phyloP scores from a whole-genome alignment of 352 stramenopile genomes.

The Phytophthora sp. region DNA sequence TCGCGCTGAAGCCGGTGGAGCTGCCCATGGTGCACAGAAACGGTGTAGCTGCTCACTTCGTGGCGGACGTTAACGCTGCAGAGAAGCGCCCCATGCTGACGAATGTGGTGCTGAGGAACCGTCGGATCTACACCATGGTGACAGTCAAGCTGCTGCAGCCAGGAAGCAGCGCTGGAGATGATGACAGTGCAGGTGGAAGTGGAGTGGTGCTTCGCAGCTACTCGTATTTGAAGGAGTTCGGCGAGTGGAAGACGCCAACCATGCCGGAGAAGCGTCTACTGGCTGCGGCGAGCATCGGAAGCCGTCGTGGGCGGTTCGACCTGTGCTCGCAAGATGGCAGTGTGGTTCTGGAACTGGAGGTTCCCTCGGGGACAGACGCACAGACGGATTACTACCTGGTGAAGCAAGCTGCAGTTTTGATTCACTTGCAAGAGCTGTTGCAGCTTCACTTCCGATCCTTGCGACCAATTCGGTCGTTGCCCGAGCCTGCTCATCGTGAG shows the following conservation, averaged over 20 bases:
- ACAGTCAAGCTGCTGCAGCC: constrained; percentile 42
- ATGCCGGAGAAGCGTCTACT: constrained; percentile 43
- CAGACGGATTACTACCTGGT: constrained; percentile 70
- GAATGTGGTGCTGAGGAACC: constrained; percentile 54
- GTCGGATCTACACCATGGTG: constrained; percentile 66
- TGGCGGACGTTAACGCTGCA: constrained; percentile 12
- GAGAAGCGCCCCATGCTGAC: constrained; percentile 60
- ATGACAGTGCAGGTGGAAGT: background rate
- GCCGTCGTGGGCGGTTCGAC: constrained; percentile 48
- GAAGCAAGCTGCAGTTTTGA: constrained; percentile 43
- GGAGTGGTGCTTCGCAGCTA: constrained; percentile 38
- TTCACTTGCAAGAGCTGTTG: constrained; percentile 59
- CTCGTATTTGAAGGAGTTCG: constrained; percentile 66
- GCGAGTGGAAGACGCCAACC: constrained; percentile 51
- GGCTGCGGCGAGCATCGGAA: constrained; percentile 22
- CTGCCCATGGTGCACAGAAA: constrained; percentile 39
- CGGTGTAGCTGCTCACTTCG: constrained; percentile 37
- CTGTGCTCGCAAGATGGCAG: constrained; percentile 58
- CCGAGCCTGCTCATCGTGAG: constrained; percentile 1
- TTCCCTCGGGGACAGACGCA: constrained; percentile 53
- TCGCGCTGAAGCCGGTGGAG: constrained; percentile 27
- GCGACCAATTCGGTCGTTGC: constrained; percentile 27
- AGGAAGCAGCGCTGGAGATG: background rate
- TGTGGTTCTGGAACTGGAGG: constrained; percentile 54
- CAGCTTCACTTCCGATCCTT: constrained; percentile 47